Evolutionary conservation across 2,329 filamentous ascomycete genomes (phyloP), one percentile per base, ranked within the genome.

Genomic region (Fusarium anguioides): DNA sequence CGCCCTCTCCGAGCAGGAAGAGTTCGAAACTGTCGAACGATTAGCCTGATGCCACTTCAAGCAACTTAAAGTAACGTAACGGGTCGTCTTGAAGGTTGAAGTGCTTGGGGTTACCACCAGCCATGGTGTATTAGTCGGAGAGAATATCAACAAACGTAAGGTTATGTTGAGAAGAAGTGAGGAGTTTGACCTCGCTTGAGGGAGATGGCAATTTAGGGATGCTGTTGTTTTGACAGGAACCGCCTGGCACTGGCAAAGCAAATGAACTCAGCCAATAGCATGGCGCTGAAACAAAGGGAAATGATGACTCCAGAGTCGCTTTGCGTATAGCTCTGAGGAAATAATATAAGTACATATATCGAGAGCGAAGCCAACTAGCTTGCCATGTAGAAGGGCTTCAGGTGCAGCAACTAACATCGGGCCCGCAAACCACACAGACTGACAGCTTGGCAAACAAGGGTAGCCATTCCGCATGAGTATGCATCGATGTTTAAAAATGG

Each of bases 1-100:
- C 93, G 64, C 91, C 94, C 46, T 94, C 91, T 37, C 81, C 87
- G 61, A 98, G 91, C 67, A 97, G 82, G 82, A 97, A 98, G 46
- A 96, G 88, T 84, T 98, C 96, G 82, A 96, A 97, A 76, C 96
- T 98, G 18, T 15, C 33, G 14, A 8, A 3, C 14, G 20, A 63
- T 78, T 36, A 78, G 76, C 31, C 39, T 39, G 36, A n/a, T 29
- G 35, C 44, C n/a, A 5, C 11, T 8, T 21, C 21, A 9, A 40
- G 20, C 31, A 27, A n/a, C 35, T 18, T 10, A 23, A 11, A 53
- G 26, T n/a, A 72, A 76, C 76, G 70, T 68, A 77, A 78, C 77
- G 69, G 66, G 64, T 73, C 71, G 57, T 79, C 76, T 55, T 76
- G 74, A 45, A 79, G 58, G 55, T 82, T 81, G 53, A 74, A 70